Evolutionary conservation across 495 filamentous ascomycete species (phyloP), one percentile per base, ranked within the genome.

Genomic region (Mycothermus thermophilus): DNA sequence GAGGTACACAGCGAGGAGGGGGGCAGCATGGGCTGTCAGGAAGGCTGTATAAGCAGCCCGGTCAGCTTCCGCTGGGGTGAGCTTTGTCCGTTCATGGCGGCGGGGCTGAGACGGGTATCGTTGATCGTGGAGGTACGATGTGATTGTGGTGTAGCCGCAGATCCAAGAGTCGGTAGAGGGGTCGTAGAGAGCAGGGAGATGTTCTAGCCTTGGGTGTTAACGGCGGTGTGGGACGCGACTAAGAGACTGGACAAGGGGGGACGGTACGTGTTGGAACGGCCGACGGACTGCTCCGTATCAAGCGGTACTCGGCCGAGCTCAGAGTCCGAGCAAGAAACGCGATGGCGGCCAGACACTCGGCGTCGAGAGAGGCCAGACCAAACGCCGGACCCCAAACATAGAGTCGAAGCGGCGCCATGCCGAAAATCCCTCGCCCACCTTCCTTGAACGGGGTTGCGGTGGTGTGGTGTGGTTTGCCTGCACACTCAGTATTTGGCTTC

Each of bases 311-410:
- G 27, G 69, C 63, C 41, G 57, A 54, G 17, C 70, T 69, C 8
- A 80, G 51, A 31, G 63, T 59, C 37, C 72, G 55, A 8, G 70
- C 65, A 22, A 85, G 63, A 48, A 80, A 87, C 24, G 82, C 70
- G 37, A 88, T 75, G 25, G 77, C 63, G 10, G 82, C 79, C 27
- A 87, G 70, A 43, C 80, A 95, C 68, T 92, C 81, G 32, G 90
- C 67, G 38, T 94, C 87, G 40, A 95, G 78, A 33, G 88, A 95
- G 8, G 88, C 80, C 25, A 95, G 71, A 18, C 66, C 67, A 55
- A 92, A 92, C 23, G 79, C 86, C 21, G 85, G 82, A 26, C 90
- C 87, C 83, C 83, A 94, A 42, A 94, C 71, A 54, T 93, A 81
- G 25, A 96, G 72, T 67, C 87, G 75, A 10, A 93, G 63, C n/a